Base-by-base conservation (phyloP, 2,329 filamentous ascomycete species). In the Colletotrichum sp. region DNA sequence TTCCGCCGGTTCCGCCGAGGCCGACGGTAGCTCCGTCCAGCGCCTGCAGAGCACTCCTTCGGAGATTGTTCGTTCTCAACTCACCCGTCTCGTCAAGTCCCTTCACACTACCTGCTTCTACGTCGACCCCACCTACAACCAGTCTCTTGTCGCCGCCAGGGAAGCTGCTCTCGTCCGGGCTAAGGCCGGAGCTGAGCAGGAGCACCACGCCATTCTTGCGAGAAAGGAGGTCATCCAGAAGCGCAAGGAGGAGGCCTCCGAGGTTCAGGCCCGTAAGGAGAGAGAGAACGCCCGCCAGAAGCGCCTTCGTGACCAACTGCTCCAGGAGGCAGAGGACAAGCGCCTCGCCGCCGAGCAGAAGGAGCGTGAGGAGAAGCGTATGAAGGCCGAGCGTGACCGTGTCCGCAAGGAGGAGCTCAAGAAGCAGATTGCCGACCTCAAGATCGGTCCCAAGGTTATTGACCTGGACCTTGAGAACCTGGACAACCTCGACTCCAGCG, bases 1-100 rank as follows among this genome's bases (percentile, higher is more conserved):
- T 79, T 92, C 90, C 73, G 93, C 95, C 77, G 96, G 96, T 76
- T 98, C 96, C 71, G 95, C 96, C 63, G 97, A 99, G 87, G 92
- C 89, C 78, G 96, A 98, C 83, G 90, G 91, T 71, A 93, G 94
- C 81, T 94, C 95, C 67, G 95, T 99, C 49, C 97, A 99, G 88
- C 95, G 96, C 81, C 93, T 99, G 64, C 97, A 99, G 89, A 98
- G 95, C 89, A 99, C 97, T 3, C 97, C 97, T 55, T 96, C 97
- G 8, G 97, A 99, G 87, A 99, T 99, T 85, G 96, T 98, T 76
- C 95, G 97, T 80, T 96, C 96, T 68, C 96, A 99, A 87, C 92
- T 99, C 75, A 95, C 95, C 75, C 95, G 97, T 71, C 91, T 99
- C 72, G 95, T 96, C 71, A 98, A 96, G 88, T 94, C 95, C 44